Percentiles rank a stretch among this genome's conserved stretches.
phyloP scores from a whole-genome alignment of 2,329 filamentous ascomycete species.

The Hymenotorrendiella dingleyae region DNA sequence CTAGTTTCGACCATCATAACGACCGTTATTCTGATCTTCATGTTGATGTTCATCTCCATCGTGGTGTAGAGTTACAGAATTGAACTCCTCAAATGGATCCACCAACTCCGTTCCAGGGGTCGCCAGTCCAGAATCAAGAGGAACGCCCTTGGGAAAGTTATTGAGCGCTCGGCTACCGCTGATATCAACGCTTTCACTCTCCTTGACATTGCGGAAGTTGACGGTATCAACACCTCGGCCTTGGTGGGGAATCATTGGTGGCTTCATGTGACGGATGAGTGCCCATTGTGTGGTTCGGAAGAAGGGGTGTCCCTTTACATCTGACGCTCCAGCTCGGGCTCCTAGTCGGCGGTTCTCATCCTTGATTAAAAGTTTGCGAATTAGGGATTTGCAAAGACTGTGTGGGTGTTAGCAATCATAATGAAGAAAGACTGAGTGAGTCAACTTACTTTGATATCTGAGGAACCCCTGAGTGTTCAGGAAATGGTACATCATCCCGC shows the following conservation, averaged over 20 bases:
- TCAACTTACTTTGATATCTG: slow-evolving; percentile 82
- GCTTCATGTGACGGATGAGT: slow-evolving; percentile 93
- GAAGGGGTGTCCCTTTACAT: slow-evolving; percentile 94
- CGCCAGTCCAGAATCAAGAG: slow-evolving; percentile 75
- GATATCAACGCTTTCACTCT: slow-evolving; percentile 90
- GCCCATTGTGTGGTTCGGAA: slow-evolving; percentile 97
- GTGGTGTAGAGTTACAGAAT: slow-evolving; percentile 94
- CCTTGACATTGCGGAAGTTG: slow-evolving; percentile 97
- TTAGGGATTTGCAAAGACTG: slow-evolving; percentile 92
- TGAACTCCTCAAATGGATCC: slow-evolving; percentile 98
- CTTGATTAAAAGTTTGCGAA: slow-evolving; percentile 95
- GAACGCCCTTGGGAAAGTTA: slow-evolving; percentile 65
- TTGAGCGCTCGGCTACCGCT: slow-evolving; percentile 46
- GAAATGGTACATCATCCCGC: slow-evolving; percentile 91
- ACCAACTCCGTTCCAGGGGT: slow-evolving; percentile 76
- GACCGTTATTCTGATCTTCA: slow-evolving; percentile 27
- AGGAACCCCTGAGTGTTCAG: slow-evolving; percentile 76
- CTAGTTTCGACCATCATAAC: slow-evolving; percentile 22
- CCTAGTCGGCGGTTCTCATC: slow-evolving; percentile 91
- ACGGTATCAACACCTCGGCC: slow-evolving; percentile 87
- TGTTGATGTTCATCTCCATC: slow-evolving; percentile 67
- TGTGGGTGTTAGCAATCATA: slow-evolving; percentile 29
- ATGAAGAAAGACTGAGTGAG: background rate
- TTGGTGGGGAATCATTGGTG: slow-evolving; percentile 89
- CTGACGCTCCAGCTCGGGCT: slow-evolving; percentile 88